Conservation (phyloP, 306 rosid species). For the Glycine tomentella region DNA sequence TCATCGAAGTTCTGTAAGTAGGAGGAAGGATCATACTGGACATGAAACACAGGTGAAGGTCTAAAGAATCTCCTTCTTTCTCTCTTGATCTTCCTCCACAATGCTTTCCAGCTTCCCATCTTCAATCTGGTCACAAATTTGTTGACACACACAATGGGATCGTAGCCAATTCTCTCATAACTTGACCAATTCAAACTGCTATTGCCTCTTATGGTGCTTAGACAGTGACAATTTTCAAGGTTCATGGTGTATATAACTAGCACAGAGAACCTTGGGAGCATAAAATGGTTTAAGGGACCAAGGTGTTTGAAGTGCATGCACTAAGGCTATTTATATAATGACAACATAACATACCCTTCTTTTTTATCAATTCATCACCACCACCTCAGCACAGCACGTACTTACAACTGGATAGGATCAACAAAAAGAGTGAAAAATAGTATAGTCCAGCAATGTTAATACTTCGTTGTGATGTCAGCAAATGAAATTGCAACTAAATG, state of each 20-base stretch:
- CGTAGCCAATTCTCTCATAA: conserved; percentile 49
- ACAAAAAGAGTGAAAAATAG: neutral
- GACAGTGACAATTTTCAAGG: conserved; percentile 46
- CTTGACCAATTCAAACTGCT: conserved; percentile 18
- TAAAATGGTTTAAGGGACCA: conserved; percentile 34
- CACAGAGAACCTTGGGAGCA: conserved; percentile 21
- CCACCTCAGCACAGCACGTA: conserved; percentile 40
- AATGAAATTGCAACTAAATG: neutral
- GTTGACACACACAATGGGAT: conserved; percentile 43
- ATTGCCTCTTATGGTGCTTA: conserved; percentile 39
- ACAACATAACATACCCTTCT: neutral
- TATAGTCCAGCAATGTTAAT: conserved; percentile 10
- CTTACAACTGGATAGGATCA: conserved; percentile 33
- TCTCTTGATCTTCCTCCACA: conserved; percentile 75
- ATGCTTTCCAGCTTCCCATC: conserved; percentile 53
- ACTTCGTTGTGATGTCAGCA: conserved; percentile 32
- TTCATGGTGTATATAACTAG: conserved; percentile 48
- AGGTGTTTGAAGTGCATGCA: conserved; percentile 45
- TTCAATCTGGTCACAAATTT: conserved; percentile 39
- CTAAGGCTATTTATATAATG: conserved; percentile 34
- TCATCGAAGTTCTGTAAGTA: conserved; percentile 81
- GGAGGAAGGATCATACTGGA: conserved; percentile 65
- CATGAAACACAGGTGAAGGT: conserved; percentile 44
- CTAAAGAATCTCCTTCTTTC: conserved; percentile 63
- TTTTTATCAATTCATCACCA: neutral